A percentile compares a stretch with the other conserved stretches of the same genome.
Evolutionary conservation across 1,284 basidiomycete genomes (phyloP).

Genomic region (Rhodotorula mucilaginosa): DNA sequence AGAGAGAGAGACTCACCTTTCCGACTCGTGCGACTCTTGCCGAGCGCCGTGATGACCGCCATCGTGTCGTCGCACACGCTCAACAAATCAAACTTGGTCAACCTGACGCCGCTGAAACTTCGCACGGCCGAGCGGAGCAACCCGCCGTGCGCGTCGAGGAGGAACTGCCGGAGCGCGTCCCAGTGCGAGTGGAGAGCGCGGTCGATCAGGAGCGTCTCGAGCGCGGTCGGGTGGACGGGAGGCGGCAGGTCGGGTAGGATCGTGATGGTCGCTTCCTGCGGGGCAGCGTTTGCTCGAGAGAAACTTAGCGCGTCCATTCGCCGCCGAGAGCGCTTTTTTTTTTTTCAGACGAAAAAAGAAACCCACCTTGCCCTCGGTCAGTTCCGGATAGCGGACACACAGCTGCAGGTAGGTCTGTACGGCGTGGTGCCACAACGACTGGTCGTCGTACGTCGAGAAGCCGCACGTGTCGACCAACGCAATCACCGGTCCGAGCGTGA

Average conservation of each 20-base stretch:
- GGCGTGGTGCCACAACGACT: slow-evolving; percentile 30
- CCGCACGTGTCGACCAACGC: slow-evolving; percentile 19
- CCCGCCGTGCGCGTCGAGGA: slow-evolving; percentile 26
- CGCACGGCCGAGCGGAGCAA: slow-evolving; percentile 31
- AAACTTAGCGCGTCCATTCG: no score
- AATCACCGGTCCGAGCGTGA: slow-evolving; percentile 24
- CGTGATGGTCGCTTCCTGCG: slow-evolving; percentile 24
- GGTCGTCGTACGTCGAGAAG: slow-evolving; percentile 29
- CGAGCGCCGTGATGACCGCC: slow-evolving; percentile 26
- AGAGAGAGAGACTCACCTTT: slow-evolving; percentile 4
- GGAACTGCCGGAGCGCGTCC: slow-evolving; percentile 28
- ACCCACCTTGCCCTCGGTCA: slow-evolving; percentile 25
- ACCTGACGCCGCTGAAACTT: slow-evolving; percentile 23
- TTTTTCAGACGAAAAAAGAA: no score
- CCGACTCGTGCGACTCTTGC: slow-evolving; percentile 16
- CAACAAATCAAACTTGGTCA: slow-evolving; percentile 24
- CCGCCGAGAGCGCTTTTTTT: no score
- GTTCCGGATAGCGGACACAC: slow-evolving; percentile 30
- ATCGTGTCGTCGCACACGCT: slow-evolving; percentile 34
- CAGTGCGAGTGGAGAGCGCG: slow-evolving; percentile 22
- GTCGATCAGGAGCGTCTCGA: slow-evolving; percentile 33
- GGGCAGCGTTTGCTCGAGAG: no score
- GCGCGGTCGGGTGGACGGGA: slow-evolving; percentile 19
- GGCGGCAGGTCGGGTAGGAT: slow-evolving; percentile 27
- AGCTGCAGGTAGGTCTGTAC: slow-evolving; percentile 36